Evolutionary conservation across 768 basidiomycete species (phyloP), one percentile per base, ranked within the genome.

Genomic region (Lentinula sp.): DNA sequence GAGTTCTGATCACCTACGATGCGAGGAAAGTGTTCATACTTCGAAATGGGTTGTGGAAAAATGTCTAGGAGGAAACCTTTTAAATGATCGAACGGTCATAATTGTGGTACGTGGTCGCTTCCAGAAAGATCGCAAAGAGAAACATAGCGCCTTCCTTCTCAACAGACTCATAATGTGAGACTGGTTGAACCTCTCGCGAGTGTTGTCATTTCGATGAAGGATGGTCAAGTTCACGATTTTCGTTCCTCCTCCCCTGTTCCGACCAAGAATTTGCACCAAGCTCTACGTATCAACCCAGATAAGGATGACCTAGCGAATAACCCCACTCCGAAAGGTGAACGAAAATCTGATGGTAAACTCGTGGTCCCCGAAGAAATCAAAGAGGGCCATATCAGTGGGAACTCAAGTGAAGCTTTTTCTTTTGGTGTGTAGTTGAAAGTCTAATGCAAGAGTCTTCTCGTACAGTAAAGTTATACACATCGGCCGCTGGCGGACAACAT

Each of bases 41-140:
- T 75, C 79, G 1, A 73, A 76, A 37, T 81, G 72, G 73, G 77
- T 85, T 58, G 78, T 83, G 18, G 78, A 82, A 13, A 74, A 81
- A 42, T 77, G 80, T 55, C 76, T 83, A 66, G 68, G 68, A 53
- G 78, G 81, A 4, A 76, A 79, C 57, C 69, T 85, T 5, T 67
- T 84, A 40, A 70, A 67, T 11, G 79, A 73, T 34, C 72, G 84
- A 21, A 84, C 83, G 1, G 72, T 84, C 9, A 66, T 85, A 4
- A 70, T 84, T 1, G 80, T 85, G 61, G 80, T 82, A 62, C 65
- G 78, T 69, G 10, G 45, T 46, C 18, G 45, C 50, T 21, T n/a
- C 31, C 13, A 21, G 52, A 16, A 46, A 52, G 9, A 15, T 31
- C 9, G 15, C 43, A 39, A 21, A 5, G n/a, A n/a, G 5, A 4